Conservation (phyloP, 1,284 basidiomycete species). For the Trichosporon sp. region DNA sequence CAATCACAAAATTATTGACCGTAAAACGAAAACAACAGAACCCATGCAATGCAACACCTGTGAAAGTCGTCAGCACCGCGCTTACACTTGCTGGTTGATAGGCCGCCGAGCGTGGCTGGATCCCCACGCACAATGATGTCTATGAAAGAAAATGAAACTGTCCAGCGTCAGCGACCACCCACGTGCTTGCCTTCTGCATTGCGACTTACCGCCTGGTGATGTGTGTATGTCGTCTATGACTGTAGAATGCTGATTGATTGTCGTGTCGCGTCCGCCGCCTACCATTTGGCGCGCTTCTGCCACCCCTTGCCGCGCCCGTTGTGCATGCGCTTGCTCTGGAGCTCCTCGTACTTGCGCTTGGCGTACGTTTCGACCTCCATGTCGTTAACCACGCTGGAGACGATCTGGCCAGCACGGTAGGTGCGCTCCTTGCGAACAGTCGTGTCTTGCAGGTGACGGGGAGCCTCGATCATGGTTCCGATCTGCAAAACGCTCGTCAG, state of each 20-base stretch:
- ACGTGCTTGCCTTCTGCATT: not conserved
- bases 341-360: conserved; percentile 88
- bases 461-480: conserved; percentile 78
- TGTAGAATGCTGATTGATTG: not conserved
- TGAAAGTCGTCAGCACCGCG: conserved; percentile 23
- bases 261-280: conserved; percentile 8
- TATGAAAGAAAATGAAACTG: conserved; percentile 25
- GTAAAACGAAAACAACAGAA: conserved; percentile 6
- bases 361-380: conserved; percentile 82
- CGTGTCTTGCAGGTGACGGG: conserved; percentile 72
- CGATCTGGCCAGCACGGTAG: conserved; percentile 77
- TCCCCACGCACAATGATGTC: conserved; percentile 34
- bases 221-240: conserved; percentile 2
- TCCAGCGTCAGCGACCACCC: conserved; percentile 22
- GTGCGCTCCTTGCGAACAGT: conserved; percentile 76
- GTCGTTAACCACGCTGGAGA: conserved; percentile 87
- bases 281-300: conserved; percentile 64
- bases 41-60: conserved; percentile 36
- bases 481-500: conserved; percentile 62
- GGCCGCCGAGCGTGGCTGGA: conserved; percentile 5
- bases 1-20: no score
- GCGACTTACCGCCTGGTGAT: conserved; percentile 26
- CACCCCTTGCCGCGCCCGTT: conserved; percentile 73
- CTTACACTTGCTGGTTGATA: not conserved
- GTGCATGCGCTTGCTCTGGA: conserved; percentile 71